A percentile compares a stretch with the other conserved stretches of the same genome.
phyloP scores from a whole-genome alignment of 2,329 filamentous ascomycete genomes.

The Hypoxylon sp. region DNA sequence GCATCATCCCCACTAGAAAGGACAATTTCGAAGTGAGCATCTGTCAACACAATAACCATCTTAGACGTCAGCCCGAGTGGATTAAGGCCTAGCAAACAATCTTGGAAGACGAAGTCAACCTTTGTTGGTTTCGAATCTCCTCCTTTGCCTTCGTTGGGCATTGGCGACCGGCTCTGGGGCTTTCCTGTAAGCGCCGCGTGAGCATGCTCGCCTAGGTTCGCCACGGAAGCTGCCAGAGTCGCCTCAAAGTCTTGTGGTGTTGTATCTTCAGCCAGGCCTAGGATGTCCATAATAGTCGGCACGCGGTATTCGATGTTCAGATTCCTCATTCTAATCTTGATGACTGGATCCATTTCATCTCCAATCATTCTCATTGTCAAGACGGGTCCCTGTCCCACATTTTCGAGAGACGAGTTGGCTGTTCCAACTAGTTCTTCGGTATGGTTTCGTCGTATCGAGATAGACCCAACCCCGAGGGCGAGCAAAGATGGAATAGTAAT shows the following conservation, averaged over 20 bases:
- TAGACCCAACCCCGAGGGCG: slow-evolving; percentile 77
- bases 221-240: slow-evolving; percentile 83
- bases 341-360: slow-evolving; percentile 91
- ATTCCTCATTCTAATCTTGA: slow-evolving; percentile 90
- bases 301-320: slow-evolving; percentile 90
- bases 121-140: slow-evolving; percentile 68
- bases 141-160: slow-evolving; percentile 44
- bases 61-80: slow-evolving; percentile 82
- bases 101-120: slow-evolving; percentile 80
- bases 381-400: slow-evolving; percentile 61
- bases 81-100: slow-evolving; percentile 87
- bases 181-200: slow-evolving; percentile 62
- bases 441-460: slow-evolving; percentile 74
- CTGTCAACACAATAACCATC: slow-evolving; percentile 81
- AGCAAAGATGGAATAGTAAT: slow-evolving; percentile 87
- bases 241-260: slow-evolving; percentile 80
- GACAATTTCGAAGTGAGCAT: slow-evolving; percentile 77
- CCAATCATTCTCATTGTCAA: slow-evolving; percentile 92
- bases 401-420: slow-evolving; percentile 49
- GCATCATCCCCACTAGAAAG: slow-evolving; percentile 76
- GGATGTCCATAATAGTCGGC: slow-evolving; percentile 82
- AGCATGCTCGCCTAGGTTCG: slow-evolving; percentile 77
- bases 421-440: slow-evolving; percentile 79
- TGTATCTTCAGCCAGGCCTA: slow-evolving; percentile 76
- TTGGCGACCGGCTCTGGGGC: slow-evolving; percentile 26